These are phyloP conservation scores for Globisporangium mamillatum DNA, from an alignment of 352 stramenopile genomes.

Conservation along the genomic window DNA sequence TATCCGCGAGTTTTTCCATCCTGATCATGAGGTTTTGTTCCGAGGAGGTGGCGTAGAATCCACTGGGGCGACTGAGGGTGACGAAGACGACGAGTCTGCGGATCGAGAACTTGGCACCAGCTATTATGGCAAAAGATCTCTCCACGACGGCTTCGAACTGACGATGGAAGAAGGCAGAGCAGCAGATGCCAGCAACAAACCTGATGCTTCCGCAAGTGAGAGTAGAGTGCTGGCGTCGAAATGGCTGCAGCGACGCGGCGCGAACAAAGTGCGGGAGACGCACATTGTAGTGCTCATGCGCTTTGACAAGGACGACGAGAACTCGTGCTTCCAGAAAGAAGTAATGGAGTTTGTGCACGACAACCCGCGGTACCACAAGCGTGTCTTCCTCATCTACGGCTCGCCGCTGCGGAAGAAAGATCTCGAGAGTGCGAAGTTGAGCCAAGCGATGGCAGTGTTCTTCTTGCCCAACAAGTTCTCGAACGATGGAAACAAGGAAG, in stretches of 20 bases:
- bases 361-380: constrained; percentile 69
- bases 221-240: constrained; percentile 21
- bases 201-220: background rate
- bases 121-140: constrained; percentile 1
- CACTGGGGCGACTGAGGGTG: constrained; percentile 16
- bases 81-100: constrained; percentile 13
- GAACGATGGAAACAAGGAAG: constrained; percentile 76
- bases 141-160: background rate
- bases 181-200: background rate
- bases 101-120: constrained; percentile 1
- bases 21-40: constrained; percentile 64
- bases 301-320: constrained; percentile 54
- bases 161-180: constrained; percentile 15
- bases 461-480: constrained; percentile 85
- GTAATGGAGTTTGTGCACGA: constrained; percentile 66
- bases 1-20: constrained; percentile 88
- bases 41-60: constrained; percentile 13
- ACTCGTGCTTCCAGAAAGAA: constrained; percentile 53
- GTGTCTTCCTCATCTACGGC: constrained; percentile 79
- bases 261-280: constrained; percentile 59
- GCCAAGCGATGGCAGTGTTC: constrained; percentile 75
- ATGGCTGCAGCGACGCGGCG: constrained; percentile 51
- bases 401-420: constrained; percentile 58
- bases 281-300: constrained; percentile 81
- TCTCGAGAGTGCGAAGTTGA: constrained; percentile 54